These are phyloP conservation scores for Cutaneotrichosporon dermatis DNA, from an alignment of 1,284 basidiomycete genomes.

Conservation along the genomic window DNA sequence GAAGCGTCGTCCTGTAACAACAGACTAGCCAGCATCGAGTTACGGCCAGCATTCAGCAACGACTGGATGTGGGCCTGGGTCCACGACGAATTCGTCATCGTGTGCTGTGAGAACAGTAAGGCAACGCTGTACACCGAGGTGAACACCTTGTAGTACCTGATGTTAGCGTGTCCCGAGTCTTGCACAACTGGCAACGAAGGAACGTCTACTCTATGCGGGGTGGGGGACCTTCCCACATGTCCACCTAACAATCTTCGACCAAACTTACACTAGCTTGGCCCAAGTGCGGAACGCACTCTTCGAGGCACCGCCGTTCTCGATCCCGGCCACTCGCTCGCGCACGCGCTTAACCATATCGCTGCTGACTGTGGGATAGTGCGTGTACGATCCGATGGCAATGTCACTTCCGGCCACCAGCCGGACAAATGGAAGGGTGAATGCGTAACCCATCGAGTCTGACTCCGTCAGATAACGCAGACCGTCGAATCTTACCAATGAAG, in stretches of 20 bases:
- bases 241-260: too few relatives aligned
- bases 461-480: neutral
- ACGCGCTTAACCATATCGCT: conserved; percentile 89
- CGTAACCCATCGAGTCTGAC: conserved; percentile 95
- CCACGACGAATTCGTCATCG: conserved; percentile 96
- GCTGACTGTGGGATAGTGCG: conserved; percentile 95
- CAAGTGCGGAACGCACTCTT: conserved; percentile 58
- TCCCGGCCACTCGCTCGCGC: conserved; percentile 55
- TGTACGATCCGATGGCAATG: conserved; percentile 79
- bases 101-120: conserved; percentile 63
- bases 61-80: conserved; percentile 78
- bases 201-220: too few relatives aligned
- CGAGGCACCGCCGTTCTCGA: conserved; percentile 69
- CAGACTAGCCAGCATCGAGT: conserved; percentile 26
- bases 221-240: too few relatives aligned
- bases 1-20: conserved; percentile 36
- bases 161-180: neutral
- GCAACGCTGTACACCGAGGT: conserved; percentile 75
- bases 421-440: conserved; percentile 82
- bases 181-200: too few relatives aligned
- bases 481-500: conserved; percentile 66
- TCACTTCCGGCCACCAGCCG: conserved; percentile 55
- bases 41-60: conserved; percentile 53
- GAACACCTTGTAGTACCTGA: conserved; percentile 83
- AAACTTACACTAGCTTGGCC: conserved; percentile 66